These are phyloP conservation scores for Ogataea paraovalis DNA, from an alignment of 805 yeast species.

Conservation along the genomic window DNA sequence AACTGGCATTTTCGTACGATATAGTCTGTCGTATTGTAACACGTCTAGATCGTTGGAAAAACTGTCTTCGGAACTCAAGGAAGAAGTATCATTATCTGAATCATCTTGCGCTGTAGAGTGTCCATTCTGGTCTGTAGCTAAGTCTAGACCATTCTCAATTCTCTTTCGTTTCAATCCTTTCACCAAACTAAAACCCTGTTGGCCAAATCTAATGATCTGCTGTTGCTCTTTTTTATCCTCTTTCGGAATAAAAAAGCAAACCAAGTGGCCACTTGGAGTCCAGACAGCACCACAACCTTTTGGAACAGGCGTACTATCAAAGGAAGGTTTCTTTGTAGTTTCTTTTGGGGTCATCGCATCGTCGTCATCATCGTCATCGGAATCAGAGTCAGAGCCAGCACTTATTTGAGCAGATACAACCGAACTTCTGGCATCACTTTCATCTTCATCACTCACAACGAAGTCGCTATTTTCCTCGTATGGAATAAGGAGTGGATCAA, in stretches of 20 bases:
- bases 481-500: conserved; percentile 29
- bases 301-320: conserved; percentile 86
- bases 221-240: conserved; percentile 38
- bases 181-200: conserved; percentile 46
- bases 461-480: conserved; percentile 26
- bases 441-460: conserved; percentile 15
- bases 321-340: conserved; percentile 28
- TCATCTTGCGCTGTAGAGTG: conserved; percentile 25
- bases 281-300: conserved; percentile 92
- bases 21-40: conserved; percentile 50
- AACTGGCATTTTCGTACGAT: conserved; percentile 51
- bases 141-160: conserved; percentile 20
- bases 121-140: conserved; percentile 11
- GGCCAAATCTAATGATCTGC: conserved; percentile 45
- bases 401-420: conserved; percentile 12
- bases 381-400: conserved; percentile 19
- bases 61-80: conserved; percentile 48
- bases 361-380: conserved; percentile 23
- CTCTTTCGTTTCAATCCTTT: conserved; percentile 28
- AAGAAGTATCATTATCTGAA: conserved; percentile 27
- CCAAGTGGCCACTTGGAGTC: conserved; percentile 73
- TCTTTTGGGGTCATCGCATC: conserved; percentile 14
- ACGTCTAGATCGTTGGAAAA: conserved; percentile 67
- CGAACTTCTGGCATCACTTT: conserved; percentile 19
- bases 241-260: conserved; percentile 75